phyloP scores from a whole-genome alignment of 768 basidiomycete species.

The Psilocybe cyanescens region DNA sequence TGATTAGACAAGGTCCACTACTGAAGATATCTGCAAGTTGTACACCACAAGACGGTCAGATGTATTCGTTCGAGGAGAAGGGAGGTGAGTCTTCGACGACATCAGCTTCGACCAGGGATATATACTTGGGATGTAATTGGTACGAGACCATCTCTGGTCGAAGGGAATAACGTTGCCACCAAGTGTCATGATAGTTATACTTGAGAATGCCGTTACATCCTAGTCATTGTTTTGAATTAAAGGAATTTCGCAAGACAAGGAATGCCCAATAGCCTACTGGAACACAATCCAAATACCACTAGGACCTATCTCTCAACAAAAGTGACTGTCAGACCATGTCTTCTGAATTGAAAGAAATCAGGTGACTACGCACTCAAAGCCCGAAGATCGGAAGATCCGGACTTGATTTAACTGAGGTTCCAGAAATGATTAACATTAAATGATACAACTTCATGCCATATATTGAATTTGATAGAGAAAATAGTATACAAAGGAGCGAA shows the following conservation, averaged over 20 bases:
- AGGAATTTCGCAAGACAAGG: too few relatives aligned
- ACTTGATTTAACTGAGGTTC: background rate
- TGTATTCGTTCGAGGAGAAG: background rate
- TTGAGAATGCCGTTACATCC: background rate
- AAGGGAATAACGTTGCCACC: background rate
- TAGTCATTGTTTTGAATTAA: too few relatives aligned
- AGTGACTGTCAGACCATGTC: background rate
- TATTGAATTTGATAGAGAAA: constrained; percentile 22
- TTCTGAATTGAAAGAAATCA: background rate
- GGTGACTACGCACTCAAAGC: background rate
- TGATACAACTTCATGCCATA: constrained; percentile 25
- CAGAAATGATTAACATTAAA: constrained; percentile 8
- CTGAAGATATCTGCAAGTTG: too few relatives aligned
- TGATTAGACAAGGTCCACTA: too few relatives aligned
- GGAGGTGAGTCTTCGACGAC: background rate
- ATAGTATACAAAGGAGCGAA: constrained; percentile 22
- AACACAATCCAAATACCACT: too few relatives aligned
- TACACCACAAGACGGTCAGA: too few relatives aligned
- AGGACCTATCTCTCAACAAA: background rate
- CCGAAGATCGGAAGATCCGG: background rate
- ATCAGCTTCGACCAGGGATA: background rate
- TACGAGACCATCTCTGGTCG: background rate
- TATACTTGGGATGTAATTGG: background rate
- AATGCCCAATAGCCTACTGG: too few relatives aligned
- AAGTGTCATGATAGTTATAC: too few relatives aligned